These are phyloP conservation scores for Fusarium pseudograminearum DNA, from an alignment of 2,329 filamentous ascomycete species.

Conservation along the genomic window DNA sequence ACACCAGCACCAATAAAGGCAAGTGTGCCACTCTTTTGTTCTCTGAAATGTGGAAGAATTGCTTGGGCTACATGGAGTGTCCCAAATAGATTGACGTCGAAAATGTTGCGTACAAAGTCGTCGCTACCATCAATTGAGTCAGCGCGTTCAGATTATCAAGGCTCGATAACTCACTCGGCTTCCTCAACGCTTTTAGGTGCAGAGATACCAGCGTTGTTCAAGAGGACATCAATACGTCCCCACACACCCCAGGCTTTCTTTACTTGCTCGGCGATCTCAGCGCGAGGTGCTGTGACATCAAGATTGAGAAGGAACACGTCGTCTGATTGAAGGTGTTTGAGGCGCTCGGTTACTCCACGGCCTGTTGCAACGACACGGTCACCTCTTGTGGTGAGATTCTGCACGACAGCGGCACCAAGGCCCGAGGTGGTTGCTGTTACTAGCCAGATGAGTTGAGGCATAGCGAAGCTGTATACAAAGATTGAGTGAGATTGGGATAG, in stretches of 20 bases:
- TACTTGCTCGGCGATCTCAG: background rate
- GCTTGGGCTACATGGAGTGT: constrained; percentile 5
- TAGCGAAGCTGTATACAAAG: background rate
- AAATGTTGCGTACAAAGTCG: constrained; percentile 4
- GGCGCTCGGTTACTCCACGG: background rate
- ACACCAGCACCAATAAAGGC: constrained; percentile 11
- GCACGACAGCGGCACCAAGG: constrained; percentile 17
- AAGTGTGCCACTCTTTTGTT: background rate
- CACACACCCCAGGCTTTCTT: constrained; percentile 8
- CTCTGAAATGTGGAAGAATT: constrained; percentile 9
- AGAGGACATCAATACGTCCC: constrained; percentile 10
- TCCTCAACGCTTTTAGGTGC: constrained; percentile 8
- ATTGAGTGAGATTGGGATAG: rapidly evolving
- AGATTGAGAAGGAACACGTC: constrained; percentile 9
- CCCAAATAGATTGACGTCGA: constrained; percentile 16
- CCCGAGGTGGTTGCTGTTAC: constrained; percentile 18
- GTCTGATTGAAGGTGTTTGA: constrained; percentile 4
- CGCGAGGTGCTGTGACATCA: constrained; percentile 6
- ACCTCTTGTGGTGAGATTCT: constrained; percentile 4
- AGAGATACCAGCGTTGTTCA: constrained; percentile 13
- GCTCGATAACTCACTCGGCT: background rate
- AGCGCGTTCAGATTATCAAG: background rate
- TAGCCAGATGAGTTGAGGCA: constrained; percentile 13
- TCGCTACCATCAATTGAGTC: background rate
- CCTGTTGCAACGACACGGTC: constrained; percentile 13